Base-by-base conservation (phyloP, 2,329 filamentous ascomycete genomes). In the Xylaria sp. region DNA sequence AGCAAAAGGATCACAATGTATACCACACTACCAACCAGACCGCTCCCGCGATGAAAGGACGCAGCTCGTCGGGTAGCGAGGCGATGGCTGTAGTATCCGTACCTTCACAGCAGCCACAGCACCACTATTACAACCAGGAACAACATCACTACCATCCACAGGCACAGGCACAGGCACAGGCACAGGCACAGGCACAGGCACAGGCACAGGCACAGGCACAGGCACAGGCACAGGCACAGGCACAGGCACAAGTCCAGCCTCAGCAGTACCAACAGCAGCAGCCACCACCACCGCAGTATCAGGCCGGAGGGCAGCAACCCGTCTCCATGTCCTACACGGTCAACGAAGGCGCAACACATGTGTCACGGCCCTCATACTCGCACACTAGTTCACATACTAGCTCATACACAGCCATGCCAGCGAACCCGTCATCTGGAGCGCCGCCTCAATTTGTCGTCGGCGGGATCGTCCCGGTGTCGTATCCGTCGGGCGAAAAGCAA, bases 1-100 rank as follows among this genome's bases (percentile, higher is more conserved):
- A 68, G 61, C 73, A 69, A 58, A 60, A 68, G 43, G 62, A 71
- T 33, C 67, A 73, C 31, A 70, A 68, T 2, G 57, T 33, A 8
- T 65, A 67, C 61, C 66, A 69, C 39, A 71, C 60, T 2, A 65
- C 56, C 2, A 68, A 69, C 23, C 10, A 67, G 5, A 39, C 39
- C 12, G 62, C 51, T 23, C 57, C 39, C 8, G 63, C 25, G 2
- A 49, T 25, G 39, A 69, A 69, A 49, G 66, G 64, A 1, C 61
- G 66, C 31, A 55, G 49, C 25, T 71, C 71, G 20, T 67, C 71
- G 13, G 61, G 51, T 2, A 73, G 71, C 28, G 69, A 68, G 12
- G 36, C 43, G 13, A 66, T 62, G 33, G 61, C 59, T 0, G 59
- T 36, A 15, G 33, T 58, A 36, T 61, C 62, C 3, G 39, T 67